These are phyloP conservation scores for Pyronema domesticum DNA, from an alignment of 495 filamentous ascomycete genomes.

Conservation along the genomic window DNA sequence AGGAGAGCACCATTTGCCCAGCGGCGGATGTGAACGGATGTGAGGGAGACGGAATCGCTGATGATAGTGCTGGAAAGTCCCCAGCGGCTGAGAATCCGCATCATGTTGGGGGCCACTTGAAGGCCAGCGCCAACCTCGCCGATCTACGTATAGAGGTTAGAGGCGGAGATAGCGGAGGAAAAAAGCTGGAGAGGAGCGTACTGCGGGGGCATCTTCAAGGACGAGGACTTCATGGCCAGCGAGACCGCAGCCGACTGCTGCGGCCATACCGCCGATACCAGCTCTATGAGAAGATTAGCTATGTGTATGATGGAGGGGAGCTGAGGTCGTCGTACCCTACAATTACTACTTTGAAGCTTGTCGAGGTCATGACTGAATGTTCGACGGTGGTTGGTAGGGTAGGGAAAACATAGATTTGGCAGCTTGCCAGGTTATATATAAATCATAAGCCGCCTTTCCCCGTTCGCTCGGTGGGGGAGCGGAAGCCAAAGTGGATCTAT, in stretches of 20 bases:
- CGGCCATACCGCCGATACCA: slow-evolving; percentile 8
- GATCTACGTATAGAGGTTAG: slow-evolving; percentile 4
- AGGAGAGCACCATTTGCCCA: slow-evolving; percentile 28
- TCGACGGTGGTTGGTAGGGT: no score
- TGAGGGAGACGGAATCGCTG: slow-evolving; percentile 2
- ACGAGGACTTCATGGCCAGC: slow-evolving; percentile 6
- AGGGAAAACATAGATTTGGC: no score
- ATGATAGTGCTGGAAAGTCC: slow-evolving; percentile 2
- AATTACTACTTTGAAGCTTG: no score
- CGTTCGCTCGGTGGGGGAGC: no score
- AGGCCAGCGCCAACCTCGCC: slow-evolving; percentile 54
- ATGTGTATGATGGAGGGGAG: no score
- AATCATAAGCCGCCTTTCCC: no score
- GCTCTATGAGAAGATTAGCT: no score
- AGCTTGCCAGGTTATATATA: no score
- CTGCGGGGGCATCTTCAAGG: slow-evolving; percentile 3
- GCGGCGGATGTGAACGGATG: slow-evolving; percentile 29
- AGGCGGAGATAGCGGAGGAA: neutral
- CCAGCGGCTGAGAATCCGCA: slow-evolving; percentile 44
- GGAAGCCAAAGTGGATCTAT: no score
- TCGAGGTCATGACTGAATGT: no score
- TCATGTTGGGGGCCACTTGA: slow-evolving; percentile 66
- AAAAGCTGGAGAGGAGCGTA: neutral
- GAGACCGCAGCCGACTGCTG: slow-evolving; percentile 4
- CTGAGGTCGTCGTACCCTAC: no score